phyloP scores from a whole-genome alignment of 1,139 yeast species.

The Eremothecium coryli region DNA sequence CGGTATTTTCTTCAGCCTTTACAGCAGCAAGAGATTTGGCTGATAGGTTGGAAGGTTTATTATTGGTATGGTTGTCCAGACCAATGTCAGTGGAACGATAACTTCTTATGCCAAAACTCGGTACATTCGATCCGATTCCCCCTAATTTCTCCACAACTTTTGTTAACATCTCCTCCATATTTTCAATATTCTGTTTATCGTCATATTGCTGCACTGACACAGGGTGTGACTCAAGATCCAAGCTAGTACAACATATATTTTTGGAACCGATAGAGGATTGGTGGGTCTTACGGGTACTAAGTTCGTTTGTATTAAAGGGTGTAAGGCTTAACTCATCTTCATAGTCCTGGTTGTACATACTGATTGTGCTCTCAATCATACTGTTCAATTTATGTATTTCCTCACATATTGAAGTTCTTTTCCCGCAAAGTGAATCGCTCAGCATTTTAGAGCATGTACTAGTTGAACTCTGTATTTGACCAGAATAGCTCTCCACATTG shows the following conservation, averaged over 20 bases:
- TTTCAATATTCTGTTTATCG: neutral
- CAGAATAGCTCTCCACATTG: too few species aligned
- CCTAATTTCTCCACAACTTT: neutral
- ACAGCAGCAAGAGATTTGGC: neutral
- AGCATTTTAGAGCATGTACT: too few species aligned
- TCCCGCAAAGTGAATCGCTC: too few species aligned
- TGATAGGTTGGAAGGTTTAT: neutral
- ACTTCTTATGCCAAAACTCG: neutral
- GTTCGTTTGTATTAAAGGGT: neutral
- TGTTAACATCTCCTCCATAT: neutral
- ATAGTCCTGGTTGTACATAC: conserved; percentile 1
- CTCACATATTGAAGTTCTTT: conserved; percentile 1
- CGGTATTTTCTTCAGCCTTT: neutral
- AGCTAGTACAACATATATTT: neutral
- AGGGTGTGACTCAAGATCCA: neutral
- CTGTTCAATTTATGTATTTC: conserved; percentile 2
- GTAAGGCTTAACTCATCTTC: neutral
- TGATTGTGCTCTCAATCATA: conserved; percentile 3
- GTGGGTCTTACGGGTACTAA: neutral
- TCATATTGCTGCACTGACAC: neutral
- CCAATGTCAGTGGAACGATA: neutral
- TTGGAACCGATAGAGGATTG: neutral
- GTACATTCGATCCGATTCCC: neutral
- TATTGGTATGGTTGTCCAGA: neutral
- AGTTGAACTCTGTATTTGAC: too few species aligned